Conservation (phyloP, 176 grass and related monocot species). For the Pharus latifolius region DNA sequence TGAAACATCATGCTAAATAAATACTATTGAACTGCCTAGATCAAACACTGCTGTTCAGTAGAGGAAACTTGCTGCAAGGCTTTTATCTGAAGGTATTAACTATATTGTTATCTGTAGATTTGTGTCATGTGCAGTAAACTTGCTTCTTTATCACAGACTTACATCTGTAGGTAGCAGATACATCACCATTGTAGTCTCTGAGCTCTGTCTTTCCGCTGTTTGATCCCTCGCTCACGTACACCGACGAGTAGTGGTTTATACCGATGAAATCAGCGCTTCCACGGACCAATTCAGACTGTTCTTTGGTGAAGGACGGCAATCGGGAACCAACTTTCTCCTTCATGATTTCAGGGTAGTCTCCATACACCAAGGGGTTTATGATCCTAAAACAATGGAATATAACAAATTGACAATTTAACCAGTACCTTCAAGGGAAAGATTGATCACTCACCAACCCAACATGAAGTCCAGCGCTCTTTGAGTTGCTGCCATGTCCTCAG, state of each 20-base stretch:
- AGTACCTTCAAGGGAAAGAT: background rate
- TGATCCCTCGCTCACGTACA: conserved; percentile 41
- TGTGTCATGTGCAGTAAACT: background rate
- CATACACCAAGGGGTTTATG: conserved; percentile 56
- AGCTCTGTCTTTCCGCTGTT: background rate
- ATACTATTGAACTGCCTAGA: background rate
- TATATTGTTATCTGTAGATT: background rate
- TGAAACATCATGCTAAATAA: no score
- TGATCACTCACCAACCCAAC: conserved; percentile 45
- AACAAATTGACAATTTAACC: background rate
- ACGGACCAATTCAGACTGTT: conserved; percentile 48
- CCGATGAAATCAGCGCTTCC: conserved; percentile 66
- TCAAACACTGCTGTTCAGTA: background rate
- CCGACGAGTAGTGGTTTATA: conserved; percentile 68
- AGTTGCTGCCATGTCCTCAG: conserved; percentile 36
- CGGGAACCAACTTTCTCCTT: conserved; percentile 40
- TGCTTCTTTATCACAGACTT: background rate
- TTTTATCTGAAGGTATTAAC: background rate
- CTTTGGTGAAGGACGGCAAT: conserved; percentile 51
- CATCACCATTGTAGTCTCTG: conserved; percentile 43
- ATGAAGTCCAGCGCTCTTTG: conserved; percentile 54
- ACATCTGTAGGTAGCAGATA: conserved; percentile 44
- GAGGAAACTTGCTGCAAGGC: background rate
- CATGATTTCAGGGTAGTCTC: conserved; percentile 76
- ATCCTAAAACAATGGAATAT: conserved; percentile 19